Evolutionary conservation across 164 flowering plant genomes (phyloP), one percentile per base, ranked within the genome.

Genomic region (Dillenia turbinata): DNA sequence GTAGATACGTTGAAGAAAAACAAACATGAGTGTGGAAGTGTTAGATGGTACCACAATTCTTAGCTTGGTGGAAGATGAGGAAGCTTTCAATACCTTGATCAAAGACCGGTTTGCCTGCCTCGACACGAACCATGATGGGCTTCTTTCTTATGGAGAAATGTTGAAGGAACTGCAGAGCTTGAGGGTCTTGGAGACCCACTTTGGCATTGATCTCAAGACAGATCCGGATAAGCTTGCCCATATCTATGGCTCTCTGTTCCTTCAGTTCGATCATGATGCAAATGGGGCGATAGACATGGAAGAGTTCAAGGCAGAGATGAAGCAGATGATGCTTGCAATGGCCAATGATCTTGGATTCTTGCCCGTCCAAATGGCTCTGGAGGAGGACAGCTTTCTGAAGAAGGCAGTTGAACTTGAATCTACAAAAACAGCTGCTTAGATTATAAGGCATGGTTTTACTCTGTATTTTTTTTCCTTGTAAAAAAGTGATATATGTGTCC

Each of bases 281-380:
- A 70, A 73, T 58, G 77, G 77, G 40, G 3, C 66, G 1, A 74
- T 70, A 47, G 79, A 73, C 50, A 40, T 73, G 64, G 77, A 73
- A 49, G 79, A 73, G 74, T 76, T 66, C 66, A 69, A 67, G 69
- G 64, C 48, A 2, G 76, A 76, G 60, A 69, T 65, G 15, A 76
- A 59, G 72, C 9, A 10, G 9, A 73, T 76, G 74, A 67, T 76
- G 77, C 72, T 76, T 1, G 79, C 74, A 33, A 70, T 76, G 72
- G 79, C 79, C 9, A 52, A 66, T 11, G 74, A 67, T n/a, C 48
- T 76, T 43, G 77, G 79, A 9, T 66, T 63, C 65, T 51, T 69
- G 65, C 79, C 79, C 22, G 62, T 76, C 15, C 76, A 76, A 45
- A 76, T 76, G 74, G 65, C 55, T 14, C 63, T 76, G 54, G 79